Percentiles rank a stretch among this genome's conserved stretches.
Conservation (phyloP, 495 filamentous ascomycete genomes). For the Venustampulla echinocandica region DNA sequence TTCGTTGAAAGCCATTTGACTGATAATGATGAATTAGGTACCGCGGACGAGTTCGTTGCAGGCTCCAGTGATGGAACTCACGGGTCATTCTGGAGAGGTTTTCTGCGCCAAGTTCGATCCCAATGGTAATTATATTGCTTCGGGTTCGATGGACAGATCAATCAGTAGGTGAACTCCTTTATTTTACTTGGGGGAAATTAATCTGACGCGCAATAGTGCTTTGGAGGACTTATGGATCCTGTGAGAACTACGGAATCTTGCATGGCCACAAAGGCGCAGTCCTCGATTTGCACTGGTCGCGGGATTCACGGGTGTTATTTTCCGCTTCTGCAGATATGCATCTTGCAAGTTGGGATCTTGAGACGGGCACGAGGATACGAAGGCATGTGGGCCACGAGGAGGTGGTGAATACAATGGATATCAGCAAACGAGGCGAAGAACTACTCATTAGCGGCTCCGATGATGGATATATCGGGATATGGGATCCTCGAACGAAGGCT, state of each 20-base stretch:
- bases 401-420: conserved; percentile 81
- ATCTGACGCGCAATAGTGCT: conserved; percentile 51
- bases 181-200: neutral
- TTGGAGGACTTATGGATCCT: conserved; percentile 86
- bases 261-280: conserved; percentile 84
- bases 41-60: conserved; percentile 79
- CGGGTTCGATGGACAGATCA: conserved; percentile 87
- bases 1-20: conserved; percentile 18
- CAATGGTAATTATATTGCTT: conserved; percentile 79
- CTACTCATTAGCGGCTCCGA: conserved; percentile 81
- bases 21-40: conserved; percentile 41
- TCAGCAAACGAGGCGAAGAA: conserved; percentile 82
- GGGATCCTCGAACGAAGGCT: conserved; percentile 90
- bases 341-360: conserved; percentile 89
- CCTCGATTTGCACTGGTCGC: conserved; percentile 91
- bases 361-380: conserved; percentile 78
- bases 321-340: conserved; percentile 90
- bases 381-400: conserved; percentile 91
- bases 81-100: conserved; percentile 71
- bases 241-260: conserved; percentile 85
- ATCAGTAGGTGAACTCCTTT: conserved; percentile 55
- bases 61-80: conserved; percentile 90
- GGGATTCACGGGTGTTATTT: conserved; percentile 83
- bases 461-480: conserved; percentile 89
- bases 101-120: conserved; percentile 89